phyloP scores from a whole-genome alignment of 371 early-diverging fungal species.

The Mortierella sp. region DNA sequence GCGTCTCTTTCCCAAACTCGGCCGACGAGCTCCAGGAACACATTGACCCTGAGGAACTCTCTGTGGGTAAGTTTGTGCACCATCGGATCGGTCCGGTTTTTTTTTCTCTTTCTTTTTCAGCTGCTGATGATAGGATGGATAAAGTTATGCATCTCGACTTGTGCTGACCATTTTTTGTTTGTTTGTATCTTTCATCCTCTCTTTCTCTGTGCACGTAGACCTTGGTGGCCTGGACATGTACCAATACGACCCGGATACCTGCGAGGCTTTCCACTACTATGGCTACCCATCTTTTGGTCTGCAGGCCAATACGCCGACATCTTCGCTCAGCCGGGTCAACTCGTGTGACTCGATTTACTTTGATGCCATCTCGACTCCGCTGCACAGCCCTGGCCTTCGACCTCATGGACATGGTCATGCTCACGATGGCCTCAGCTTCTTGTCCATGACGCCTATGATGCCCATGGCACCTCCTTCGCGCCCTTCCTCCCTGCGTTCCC shows the following conservation, averaged over 20 bases:
- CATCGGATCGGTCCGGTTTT: neutral
- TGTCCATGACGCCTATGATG: constrained; percentile 52
- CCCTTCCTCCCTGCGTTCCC: constrained; percentile 20
- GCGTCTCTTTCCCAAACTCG: constrained; percentile 52
- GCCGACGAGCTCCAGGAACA: constrained; percentile 46
- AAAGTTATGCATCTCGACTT: neutral
- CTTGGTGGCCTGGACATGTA: constrained; percentile 41
- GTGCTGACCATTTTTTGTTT: neutral
- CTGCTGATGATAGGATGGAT: neutral
- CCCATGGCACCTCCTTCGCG: constrained; percentile 45
- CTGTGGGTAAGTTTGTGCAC: constrained; percentile 26
- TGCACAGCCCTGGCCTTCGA: constrained; percentile 43
- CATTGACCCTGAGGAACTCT: constrained; percentile 42
- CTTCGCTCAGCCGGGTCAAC: constrained; percentile 44
- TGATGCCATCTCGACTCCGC: constrained; percentile 40
- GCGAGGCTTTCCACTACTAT: constrained; percentile 48
- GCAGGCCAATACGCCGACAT: constrained; percentile 42
- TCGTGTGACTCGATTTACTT: constrained; percentile 52
- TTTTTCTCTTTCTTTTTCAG: neutral
- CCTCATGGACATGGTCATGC: constrained; percentile 5
- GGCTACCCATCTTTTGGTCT: constrained; percentile 38
- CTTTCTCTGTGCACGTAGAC: constrained; percentile 9
- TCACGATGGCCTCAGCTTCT: constrained; percentile 42
- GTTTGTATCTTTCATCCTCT: neutral
- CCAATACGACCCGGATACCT: constrained; percentile 38